phyloP scores from a whole-genome alignment of 2,329 filamentous ascomycete species.

The Xylaria sp. region DNA sequence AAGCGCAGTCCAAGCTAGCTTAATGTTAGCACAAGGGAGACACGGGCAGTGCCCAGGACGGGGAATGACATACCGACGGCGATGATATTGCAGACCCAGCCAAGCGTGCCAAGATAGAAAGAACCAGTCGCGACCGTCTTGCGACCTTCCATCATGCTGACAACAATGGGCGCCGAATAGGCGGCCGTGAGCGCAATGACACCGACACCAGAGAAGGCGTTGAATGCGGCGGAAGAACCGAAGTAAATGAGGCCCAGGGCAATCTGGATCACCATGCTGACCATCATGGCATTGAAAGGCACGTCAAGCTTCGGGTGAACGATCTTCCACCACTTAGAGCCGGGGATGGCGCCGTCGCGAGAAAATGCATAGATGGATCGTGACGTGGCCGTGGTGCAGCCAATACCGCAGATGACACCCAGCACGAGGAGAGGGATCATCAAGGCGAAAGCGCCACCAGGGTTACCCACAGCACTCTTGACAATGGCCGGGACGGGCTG shows the following conservation, averaged over 20 bases:
- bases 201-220: slow-evolving; percentile 76
- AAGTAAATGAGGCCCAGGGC: slow-evolving; percentile 75
- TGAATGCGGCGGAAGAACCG: slow-evolving; percentile 75
- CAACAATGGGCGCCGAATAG: slow-evolving; percentile 74
- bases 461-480: slow-evolving; percentile 68
- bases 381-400: slow-evolving; percentile 75
- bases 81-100: slow-evolving; percentile 70
- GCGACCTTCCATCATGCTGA: slow-evolving; percentile 70
- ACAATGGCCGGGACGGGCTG: slow-evolving; percentile 75
- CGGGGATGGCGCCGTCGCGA: slow-evolving; percentile 76
- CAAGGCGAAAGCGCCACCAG: slow-evolving; percentile 71
- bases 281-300: slow-evolving; percentile 78
- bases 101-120: slow-evolving; percentile 72
- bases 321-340: slow-evolving; percentile 68
- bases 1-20: slow-evolving; percentile 71
- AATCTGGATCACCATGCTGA: slow-evolving; percentile 73
- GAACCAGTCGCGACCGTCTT: slow-evolving; percentile 66
- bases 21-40: slow-evolving; percentile 45
- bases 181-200: slow-evolving; percentile 76
- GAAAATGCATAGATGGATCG: slow-evolving; percentile 77
- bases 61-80: slow-evolving; percentile 65
- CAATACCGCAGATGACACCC: slow-evolving; percentile 73
- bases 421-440: slow-evolving; percentile 73
- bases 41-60: slow-evolving; percentile 15
- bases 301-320: slow-evolving; percentile 72